Evolutionary conservation across 495 filamentous ascomycete genomes (phyloP), one percentile per base, ranked within the genome.

Genomic region (Opeltia flavorubescens): DNA sequence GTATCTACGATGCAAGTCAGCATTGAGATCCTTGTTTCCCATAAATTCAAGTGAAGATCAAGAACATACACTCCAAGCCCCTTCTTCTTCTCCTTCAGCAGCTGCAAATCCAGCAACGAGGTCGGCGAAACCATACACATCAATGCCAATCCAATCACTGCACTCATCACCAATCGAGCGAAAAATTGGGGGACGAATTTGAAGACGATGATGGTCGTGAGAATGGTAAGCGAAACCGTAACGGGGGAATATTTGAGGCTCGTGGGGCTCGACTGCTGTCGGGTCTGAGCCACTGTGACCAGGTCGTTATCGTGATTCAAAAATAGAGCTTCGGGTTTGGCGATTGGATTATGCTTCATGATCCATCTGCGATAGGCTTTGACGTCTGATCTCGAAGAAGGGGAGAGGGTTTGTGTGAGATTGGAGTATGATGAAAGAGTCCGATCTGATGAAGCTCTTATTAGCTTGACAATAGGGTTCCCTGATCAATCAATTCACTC

Each of bases 371-470:
- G 75, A 59, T 89, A 93, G 33, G 67, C 66, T 7, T 69, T 59
- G 45, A 88, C 64, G 40, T 86, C 77, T 5, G 71, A 63, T 5
- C 68, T 52, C 0, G 65, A 65, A 5, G 85, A 79, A 8, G 65
- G 57, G 0, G 72, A 62, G 17, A 86, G 66, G 23, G 62, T 65
- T 42, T 77, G 66, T 4, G 71, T 68, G 23, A 80, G 66, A 58
- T 70, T 73, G 57, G 75, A 73, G 52, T 80, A 89, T 12, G 81
- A 77, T 20, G 76, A 66, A 38, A 93, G 70, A 8, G 83, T 75
- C 45, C 77, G 76, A 50, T 86, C 83, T 89, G 47, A 21, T 1
- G 25, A 24, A 41, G 25, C 6, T 6, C n/a, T 45, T 54, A 36
- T 46, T 15, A 45, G 50, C 18, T n/a, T 23, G 6, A 26, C 27